These are phyloP conservation scores for Zhuliangozyma blackwelliae DNA, from an alignment of 1,139 yeast species.

Conservation along the genomic window DNA sequence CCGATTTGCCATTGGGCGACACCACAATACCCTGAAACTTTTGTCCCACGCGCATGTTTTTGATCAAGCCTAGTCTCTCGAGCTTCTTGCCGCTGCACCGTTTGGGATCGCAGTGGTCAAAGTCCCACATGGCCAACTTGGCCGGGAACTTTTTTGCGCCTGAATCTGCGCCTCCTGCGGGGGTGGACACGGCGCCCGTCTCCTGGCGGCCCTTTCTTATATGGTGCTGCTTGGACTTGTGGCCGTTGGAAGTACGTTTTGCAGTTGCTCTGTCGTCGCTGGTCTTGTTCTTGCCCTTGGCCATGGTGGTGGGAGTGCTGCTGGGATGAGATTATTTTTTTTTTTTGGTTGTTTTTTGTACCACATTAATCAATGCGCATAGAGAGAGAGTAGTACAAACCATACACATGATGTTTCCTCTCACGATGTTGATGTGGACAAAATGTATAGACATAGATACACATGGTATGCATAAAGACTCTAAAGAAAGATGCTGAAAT, in stretches of 20 bases:
- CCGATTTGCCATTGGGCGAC: slow-evolving; percentile 86
- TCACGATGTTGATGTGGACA: no score
- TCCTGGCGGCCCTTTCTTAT: slow-evolving; percentile 50
- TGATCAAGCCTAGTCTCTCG: slow-evolving; percentile 81
- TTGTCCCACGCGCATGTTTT: slow-evolving; percentile 78
- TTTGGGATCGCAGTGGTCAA: slow-evolving; percentile 98
- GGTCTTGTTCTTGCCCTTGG: slow-evolving; percentile 62
- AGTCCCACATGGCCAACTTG: slow-evolving; percentile 88
- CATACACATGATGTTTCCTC: no score
- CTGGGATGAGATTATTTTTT: not conserved
- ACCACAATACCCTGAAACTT: slow-evolving; percentile 89
- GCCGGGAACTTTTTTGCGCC: slow-evolving; percentile 48
- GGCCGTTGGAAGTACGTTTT: slow-evolving; percentile 52
- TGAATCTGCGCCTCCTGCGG: not conserved
- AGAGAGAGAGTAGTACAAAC: no score
- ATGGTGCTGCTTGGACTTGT: slow-evolving; percentile 51
- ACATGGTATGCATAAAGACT: no score
- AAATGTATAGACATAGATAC: no score
- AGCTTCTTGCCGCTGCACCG: slow-evolving; percentile 94
- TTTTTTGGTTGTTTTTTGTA: no score
- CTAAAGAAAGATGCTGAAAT: not conserved
- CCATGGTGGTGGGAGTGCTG: slow-evolving; percentile 35
- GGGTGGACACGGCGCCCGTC: slow-evolving; percentile 17
- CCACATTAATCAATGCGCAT: no score
- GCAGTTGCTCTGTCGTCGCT: slow-evolving; percentile 34